Base-by-base conservation (phyloP, 2,329 filamentous ascomycete species). In the Fusarium sp. region DNA sequence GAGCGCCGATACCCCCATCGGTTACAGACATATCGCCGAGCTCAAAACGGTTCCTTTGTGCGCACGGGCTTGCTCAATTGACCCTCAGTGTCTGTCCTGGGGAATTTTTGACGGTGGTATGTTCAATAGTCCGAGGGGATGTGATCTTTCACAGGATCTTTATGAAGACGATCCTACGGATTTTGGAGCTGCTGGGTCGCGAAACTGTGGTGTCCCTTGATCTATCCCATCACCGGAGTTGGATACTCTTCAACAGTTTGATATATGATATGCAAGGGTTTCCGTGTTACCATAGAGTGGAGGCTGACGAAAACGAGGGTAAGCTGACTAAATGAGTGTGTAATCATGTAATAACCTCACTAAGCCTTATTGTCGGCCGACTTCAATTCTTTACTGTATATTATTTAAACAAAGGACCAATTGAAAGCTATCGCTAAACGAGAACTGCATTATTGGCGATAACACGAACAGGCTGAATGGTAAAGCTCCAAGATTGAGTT, bases 121-220 rank as follows among this genome's bases (percentile, higher is more conserved):
- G 18, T 4, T 10, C 7, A 26, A 37, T 6, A 10, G 0, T 18
- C 31, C 31, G 4, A 0, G 11, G 2, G 31, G 31, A 18, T 37
- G 31, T 37, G 31, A 34, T 9, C 21, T 54, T 12, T 26, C 26
- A 6, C 3, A 34, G 9, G 12, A 21, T 6, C 21, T 0, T 4
- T 54, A 19, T 6, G 2, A 14, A 1, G 7, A 31, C 0, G 16
- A 44, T 10, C 3, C 3, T 4, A 19, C 19, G 1, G 51, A 43
- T 18, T 1, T 4, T 4, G 25, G 21, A 9, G 19, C 26, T 4
- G 37, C 25, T 7, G 41, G 41, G 6, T 55, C 52, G 7, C 23
- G 52, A 6, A 46, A 55, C 30, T 55, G 52, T 5, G 52, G 52
- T 4, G 52, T 55, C 4, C 41, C 52, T 37, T 34, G 16, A 34